A percentile compares a stretch with the other conserved stretches of the same genome.
Evolutionary conservation across 1,139 yeast species (phyloP).

Genomic region (Protomyces inouyei): DNA sequence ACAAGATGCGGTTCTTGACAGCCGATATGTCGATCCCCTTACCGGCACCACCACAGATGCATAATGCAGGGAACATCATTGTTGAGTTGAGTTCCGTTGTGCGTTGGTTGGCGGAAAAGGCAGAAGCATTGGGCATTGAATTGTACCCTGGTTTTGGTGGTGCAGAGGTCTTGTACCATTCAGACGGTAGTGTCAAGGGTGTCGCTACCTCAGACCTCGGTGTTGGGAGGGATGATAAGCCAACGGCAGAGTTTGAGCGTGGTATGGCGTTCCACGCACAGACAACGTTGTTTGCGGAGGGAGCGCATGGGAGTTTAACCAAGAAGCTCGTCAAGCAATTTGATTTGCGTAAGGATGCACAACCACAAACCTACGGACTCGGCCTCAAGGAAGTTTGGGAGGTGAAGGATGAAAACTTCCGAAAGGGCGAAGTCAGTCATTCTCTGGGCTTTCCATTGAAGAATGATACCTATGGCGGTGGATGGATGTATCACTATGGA

Average conservation of each 20-base stretch:
- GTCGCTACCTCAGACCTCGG: conserved; percentile 95
- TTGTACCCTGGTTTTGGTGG: conserved; percentile 88
- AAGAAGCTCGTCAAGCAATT: conserved; percentile 68
- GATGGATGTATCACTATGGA: conserved; percentile 94
- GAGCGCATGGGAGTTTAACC: conserved; percentile 90
- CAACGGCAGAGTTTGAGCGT: conserved; percentile 76
- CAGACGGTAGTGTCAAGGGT: conserved; percentile 65
- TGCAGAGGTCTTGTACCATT: conserved; percentile 65
- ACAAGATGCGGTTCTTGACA: conserved; percentile 67
- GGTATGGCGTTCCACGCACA: conserved; percentile 96
- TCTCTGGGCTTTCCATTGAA: conserved; percentile 84
- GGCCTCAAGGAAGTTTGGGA: conserved; percentile 98
- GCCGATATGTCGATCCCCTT: conserved; percentile 56
- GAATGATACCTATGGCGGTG: conserved; percentile 82
- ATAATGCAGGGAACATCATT: conserved; percentile 75
- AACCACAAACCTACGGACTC: conserved; percentile 86
- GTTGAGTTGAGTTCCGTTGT: conserved; percentile 79
- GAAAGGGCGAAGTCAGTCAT: conserved; percentile 78
- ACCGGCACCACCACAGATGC: conserved; percentile 93
- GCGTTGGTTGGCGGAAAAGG: conserved; percentile 75
- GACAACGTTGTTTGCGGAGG: conserved; percentile 85
- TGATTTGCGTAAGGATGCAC: conserved; percentile 58
- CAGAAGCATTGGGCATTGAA: conserved; percentile 91
- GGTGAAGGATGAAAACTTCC: conserved; percentile 76
- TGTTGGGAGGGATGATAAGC: conserved; percentile 63